Conservation (phyloP, 2,329 filamentous ascomycete genomes). For the Ophiocordyceps unilateralis region DNA sequence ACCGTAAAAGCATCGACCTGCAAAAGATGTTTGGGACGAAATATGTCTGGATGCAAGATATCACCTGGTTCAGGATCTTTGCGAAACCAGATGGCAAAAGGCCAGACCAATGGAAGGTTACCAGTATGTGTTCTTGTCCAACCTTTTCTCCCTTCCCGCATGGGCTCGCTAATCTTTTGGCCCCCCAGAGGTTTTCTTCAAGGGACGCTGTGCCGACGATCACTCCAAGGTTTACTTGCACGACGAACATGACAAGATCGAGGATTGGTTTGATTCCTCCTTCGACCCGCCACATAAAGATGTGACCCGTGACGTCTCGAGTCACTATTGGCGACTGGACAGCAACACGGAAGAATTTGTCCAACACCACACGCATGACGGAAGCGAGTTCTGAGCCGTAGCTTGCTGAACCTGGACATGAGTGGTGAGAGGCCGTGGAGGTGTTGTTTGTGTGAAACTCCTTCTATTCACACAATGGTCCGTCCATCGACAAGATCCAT, state of each 20-base stretch:
- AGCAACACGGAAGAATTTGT: not conserved
- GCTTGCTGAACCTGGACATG: not conserved
- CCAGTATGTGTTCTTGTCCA: too few relatives aligned
- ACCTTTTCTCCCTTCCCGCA: not conserved
- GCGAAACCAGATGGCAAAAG: not conserved
- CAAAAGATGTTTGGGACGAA: not conserved
- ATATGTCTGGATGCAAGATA: not conserved
- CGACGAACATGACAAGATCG: not conserved
- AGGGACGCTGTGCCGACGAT: not conserved
- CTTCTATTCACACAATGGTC: not conserved
- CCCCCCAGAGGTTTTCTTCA: not conserved
- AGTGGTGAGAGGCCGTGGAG: not conserved
- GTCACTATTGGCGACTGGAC: too few relatives aligned
- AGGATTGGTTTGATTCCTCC: not conserved
- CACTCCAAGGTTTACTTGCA: not conserved
- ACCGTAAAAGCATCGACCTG: not conserved
- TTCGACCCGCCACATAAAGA: not conserved
- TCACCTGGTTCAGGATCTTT: not conserved
- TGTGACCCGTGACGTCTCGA: not conserved
- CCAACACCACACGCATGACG: not conserved
- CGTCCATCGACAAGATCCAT: too few relatives aligned
- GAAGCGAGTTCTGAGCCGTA: not conserved
- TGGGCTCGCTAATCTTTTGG: not conserved
- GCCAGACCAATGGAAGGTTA: not conserved
- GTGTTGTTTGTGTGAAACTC: not conserved